Base-by-base conservation (phyloP, 2,329 filamentous ascomycete species). In the Phoma sp. region DNA sequence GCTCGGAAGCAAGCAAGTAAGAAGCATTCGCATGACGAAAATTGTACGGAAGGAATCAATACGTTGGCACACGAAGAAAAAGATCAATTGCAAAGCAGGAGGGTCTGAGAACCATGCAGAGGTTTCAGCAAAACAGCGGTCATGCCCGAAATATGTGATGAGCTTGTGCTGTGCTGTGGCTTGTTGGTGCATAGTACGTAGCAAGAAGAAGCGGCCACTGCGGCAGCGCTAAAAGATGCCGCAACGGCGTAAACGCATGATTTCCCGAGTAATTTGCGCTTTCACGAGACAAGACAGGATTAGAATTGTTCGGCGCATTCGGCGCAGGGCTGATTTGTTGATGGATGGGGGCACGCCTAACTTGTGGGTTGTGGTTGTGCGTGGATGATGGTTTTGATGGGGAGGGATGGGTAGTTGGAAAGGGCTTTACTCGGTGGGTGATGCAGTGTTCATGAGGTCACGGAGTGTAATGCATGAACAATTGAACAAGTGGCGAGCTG, bases 171-270 rank as follows among this genome's bases (percentile, higher is more conserved):
- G 18, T 18, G 18, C 18, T 18, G 18, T 18, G 18, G 18, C 18
- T 18, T 18, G 18, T 18, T 18, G 18, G 18, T 18, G 18, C 18
- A 18, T 18, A 18, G 18, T 2, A n/a, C n/a, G n/a, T n/a, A n/a
- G n/a, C n/a, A n/a, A n/a, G 2, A 9, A 35, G 39, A 33, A 61
- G 36, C 64, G 58, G 61, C 62, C 48, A 56, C 18, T 18, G 52
- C 64, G 65, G 62, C 64, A 66, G 51, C 47, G 56, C 47, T 38
- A 52, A 35, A 2, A 58, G 62, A 69, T 67, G 65, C 66, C 66
- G 66, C 52, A 60, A 51, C 65, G 63, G 65, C 66, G 47, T 61
- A 48, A 53, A 33, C 38, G 48, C 29, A 46, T 46, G 47, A 55
- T 47, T 27, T n/a, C n/a, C 45, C 60, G 59, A 59, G 52, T 44